These are phyloP conservation scores for Hansenula lynferdii DNA, from an alignment of 1,139 yeast species.

Conservation along the genomic window DNA sequence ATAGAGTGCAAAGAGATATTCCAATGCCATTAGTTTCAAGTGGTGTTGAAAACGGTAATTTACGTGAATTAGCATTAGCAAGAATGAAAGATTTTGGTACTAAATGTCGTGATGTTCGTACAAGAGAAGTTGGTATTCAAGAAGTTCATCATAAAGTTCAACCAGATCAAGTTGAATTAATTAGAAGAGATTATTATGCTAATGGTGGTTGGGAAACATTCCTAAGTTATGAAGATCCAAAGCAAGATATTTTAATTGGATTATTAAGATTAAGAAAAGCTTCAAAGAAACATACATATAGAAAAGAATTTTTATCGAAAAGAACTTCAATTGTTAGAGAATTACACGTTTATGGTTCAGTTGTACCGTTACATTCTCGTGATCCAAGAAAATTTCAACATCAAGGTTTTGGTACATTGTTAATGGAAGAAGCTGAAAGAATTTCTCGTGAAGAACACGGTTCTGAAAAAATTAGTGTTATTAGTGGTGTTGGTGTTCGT, in stretches of 20 bases:
- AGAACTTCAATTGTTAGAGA: slow-evolving; percentile 94
- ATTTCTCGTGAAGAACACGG: slow-evolving; percentile 96
- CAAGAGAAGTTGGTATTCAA: slow-evolving; percentile 98
- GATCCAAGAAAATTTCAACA: slow-evolving; percentile 98
- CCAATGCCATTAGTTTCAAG: slow-evolving; percentile 99
- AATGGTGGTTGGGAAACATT: slow-evolving; percentile 99
- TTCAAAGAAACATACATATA: slow-evolving; percentile 80
- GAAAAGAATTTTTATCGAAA: slow-evolving; percentile 82
- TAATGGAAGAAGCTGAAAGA: slow-evolving; percentile 98
- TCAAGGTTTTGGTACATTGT: slow-evolving; percentile 95
- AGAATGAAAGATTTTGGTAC: slow-evolving; percentile 99
- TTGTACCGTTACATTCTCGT: slow-evolving; percentile 94
- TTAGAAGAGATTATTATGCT: slow-evolving; percentile 94
- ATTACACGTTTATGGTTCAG: slow-evolving; percentile 95
- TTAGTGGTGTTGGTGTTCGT: slow-evolving; percentile 97
- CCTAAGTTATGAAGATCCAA: slow-evolving; percentile 93
- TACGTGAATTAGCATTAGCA: slow-evolving; percentile 91
- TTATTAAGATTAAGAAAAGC: slow-evolving; percentile 84
- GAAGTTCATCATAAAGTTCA: slow-evolving; percentile 97
- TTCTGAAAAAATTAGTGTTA: slow-evolving; percentile 83
- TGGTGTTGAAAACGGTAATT: slow-evolving; percentile 97
- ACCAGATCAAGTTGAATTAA: slow-evolving; percentile 95
- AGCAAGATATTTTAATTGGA: slow-evolving; percentile 93
- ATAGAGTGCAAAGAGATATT: slow-evolving; percentile 97
- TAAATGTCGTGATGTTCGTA: slow-evolving; percentile 93